Base-by-base conservation (phyloP, 2,329 filamentous ascomycete species). In the Colletotrichum scovillei region DNA sequence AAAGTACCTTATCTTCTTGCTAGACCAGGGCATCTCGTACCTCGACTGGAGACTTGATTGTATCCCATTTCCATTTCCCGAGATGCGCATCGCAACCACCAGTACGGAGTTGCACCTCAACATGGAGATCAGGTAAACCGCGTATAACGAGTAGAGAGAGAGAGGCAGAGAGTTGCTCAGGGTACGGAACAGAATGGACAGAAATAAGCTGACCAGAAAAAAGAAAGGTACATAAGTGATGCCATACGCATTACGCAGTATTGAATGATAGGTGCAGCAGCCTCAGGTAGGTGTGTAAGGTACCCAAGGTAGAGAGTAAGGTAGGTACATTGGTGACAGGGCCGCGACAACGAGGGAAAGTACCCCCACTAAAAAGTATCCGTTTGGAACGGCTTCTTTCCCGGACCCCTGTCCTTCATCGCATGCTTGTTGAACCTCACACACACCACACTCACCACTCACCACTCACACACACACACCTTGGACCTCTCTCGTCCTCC, bases 331-430 rank as follows among this genome's bases (percentile, higher is more conserved):
- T 58, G 16, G 28, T 53, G 65, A 46, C 65, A 63, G 69, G 69
- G 35, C 58, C 28, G 38, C 49, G 32, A 63, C 26, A 52, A 42
- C 64, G 28, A 59, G 55, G 35, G 58, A 63, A 53, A 69, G 46
- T 42, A n/a, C 28, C 32, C 57, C 65, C 69, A 65, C 66, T 58
- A 49, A 46, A 65, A 49, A 35, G 59, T 64, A 70, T 49, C 60
- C 60, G 64, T 69, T 35, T 46, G 38, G 62, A 65, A 69, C 67
- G 67, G 67, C 32, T 53, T 64, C 60, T 38, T 32, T 62, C 49
- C 58, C 59, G 35, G 58, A 53, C 32, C 66, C 68, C 55, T 56
- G 68, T 58, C 42, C 26, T 38, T 26, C 28, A 38, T 63, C 58
- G 69, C 58, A 63, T 46, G 22, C 32, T 57, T 42, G n/a, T 70